Percentiles rank a stretch among this genome's conserved stretches.
These are phyloP conservation scores for Blastobotrys peoriensis DNA, from an alignment of 805 yeast genomes.

Conservation along the genomic window DNA sequence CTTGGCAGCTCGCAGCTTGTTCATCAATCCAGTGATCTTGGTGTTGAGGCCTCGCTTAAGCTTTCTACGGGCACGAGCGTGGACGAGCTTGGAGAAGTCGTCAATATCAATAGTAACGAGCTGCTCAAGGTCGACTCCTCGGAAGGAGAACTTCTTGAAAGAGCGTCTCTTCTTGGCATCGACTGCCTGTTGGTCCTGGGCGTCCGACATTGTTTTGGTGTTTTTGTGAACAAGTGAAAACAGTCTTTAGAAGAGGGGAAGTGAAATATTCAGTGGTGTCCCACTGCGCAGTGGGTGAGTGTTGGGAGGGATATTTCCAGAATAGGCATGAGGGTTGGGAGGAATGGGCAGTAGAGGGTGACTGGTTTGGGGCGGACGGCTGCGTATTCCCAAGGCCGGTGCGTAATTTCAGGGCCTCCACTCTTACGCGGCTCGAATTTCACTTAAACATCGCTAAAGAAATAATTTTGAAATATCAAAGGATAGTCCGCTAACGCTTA, in stretches of 20 bases:
- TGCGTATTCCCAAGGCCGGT: too few relatives aligned
- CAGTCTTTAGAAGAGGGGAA: too few relatives aligned
- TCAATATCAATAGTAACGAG: conserved; percentile 90
- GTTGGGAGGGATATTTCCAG: too few relatives aligned
- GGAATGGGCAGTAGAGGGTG: too few relatives aligned
- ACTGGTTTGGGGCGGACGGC: too few relatives aligned
- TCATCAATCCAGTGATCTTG: conserved; percentile 93
- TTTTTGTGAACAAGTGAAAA: conserved; percentile 2
- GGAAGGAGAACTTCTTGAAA: conserved; percentile 97
- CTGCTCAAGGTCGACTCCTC: conserved; percentile 96
- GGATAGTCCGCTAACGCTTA: conserved; percentile 81
- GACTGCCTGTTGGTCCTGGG: conserved; percentile 7
- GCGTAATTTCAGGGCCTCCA: too few relatives aligned
- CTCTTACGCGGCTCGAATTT: too few relatives aligned
- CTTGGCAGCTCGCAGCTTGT: conserved; percentile 97
- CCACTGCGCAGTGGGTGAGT: neutral
- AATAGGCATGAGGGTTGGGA: too few relatives aligned
- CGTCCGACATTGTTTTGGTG: conserved; percentile 19
- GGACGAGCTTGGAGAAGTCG: conserved; percentile 94
- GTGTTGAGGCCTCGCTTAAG: conserved; percentile 94
- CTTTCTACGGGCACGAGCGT: conserved; percentile 99
- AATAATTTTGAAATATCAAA: conserved; percentile 33
- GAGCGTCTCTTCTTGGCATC: conserved; percentile 54
- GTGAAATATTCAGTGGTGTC: too few relatives aligned
- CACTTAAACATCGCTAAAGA: too few relatives aligned